Evolutionary conservation across 176 grass and related monocot genomes (phyloP).

Genomic region (Oryza brachyantha): DNA sequence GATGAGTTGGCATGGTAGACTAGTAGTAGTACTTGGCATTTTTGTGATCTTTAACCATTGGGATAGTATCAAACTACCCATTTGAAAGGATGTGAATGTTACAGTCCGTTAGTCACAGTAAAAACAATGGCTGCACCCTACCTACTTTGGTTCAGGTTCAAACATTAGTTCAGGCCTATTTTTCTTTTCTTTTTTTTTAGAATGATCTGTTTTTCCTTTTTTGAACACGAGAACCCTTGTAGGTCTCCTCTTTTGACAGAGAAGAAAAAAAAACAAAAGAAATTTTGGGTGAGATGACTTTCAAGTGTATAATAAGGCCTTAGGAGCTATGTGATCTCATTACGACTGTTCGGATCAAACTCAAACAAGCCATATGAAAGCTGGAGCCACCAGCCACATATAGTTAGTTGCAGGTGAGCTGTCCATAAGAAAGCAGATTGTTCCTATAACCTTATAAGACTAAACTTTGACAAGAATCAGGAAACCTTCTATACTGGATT

Average conservation of each 20-base stretch:
- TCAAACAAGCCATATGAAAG: not conserved
- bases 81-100: not conserved
- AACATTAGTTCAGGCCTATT: not conserved
- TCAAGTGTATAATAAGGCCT: not conserved
- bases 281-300: not conserved
- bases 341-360: not conserved
- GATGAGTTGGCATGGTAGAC: conserved; percentile 1
- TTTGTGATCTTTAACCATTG: not conserved
- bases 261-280: no score
- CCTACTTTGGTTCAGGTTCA: not conserved
- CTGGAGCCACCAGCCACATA: not conserved
- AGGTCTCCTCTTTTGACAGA: not conserved
- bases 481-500: not conserved
- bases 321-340: not conserved
- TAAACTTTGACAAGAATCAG: not conserved
- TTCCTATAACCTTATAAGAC: not conserved
- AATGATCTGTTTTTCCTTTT: no score
- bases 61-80: not conserved
- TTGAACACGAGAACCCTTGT: no score
- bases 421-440: not conserved
- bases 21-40: not conserved
- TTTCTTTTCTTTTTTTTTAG: not conserved
- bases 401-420: not conserved
- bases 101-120: not conserved
- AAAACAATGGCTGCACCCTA: not conserved